phyloP scores from a whole-genome alignment of 192 early-diverging fungal species.

The Entomortierella chlamydospora region DNA sequence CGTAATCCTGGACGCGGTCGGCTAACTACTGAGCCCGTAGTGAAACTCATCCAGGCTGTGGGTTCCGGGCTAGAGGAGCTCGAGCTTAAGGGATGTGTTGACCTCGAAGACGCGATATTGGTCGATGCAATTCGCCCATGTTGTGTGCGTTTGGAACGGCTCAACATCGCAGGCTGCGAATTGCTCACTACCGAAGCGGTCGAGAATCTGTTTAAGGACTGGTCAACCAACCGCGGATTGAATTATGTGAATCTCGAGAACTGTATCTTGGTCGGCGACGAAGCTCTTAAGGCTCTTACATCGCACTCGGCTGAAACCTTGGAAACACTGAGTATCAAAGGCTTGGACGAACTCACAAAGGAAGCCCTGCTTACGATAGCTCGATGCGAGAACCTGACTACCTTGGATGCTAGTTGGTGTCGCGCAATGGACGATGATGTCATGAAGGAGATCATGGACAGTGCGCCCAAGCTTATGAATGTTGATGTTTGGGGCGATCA shows the following conservation, averaged over 20 bases:
- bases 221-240: slow-evolving; percentile 56
- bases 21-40: slow-evolving; percentile 59
- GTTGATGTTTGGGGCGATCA: slow-evolving; percentile 84
- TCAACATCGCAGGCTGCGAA: slow-evolving; percentile 73
- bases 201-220: slow-evolving; percentile 57
- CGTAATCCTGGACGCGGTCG: slow-evolving; percentile 53
- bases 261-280: slow-evolving; percentile 75
- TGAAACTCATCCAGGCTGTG: slow-evolving; percentile 56
- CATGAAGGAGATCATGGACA: slow-evolving; percentile 66
- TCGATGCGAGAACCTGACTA: slow-evolving; percentile 59
- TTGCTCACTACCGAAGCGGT: slow-evolving; percentile 70
- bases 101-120: slow-evolving; percentile 64
- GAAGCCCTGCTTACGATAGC: slow-evolving; percentile 54
- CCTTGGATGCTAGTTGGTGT: slow-evolving; percentile 82
- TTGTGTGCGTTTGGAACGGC: slow-evolving; percentile 69
- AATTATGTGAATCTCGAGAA: slow-evolving; percentile 68
- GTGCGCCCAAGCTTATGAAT: slow-evolving; percentile 59
- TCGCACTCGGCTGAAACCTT: slow-evolving; percentile 70
- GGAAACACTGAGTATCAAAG: slow-evolving; percentile 71
- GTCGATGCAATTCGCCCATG: slow-evolving; percentile 65
- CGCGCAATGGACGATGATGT: slow-evolving; percentile 78
- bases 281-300: slow-evolving; percentile 65
- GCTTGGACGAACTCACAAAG: slow-evolving; percentile 74
- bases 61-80: slow-evolving; percentile 63
- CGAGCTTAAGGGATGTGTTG: slow-evolving; percentile 61